These are phyloP conservation scores for Dalbergia cochinchinensis DNA, from an alignment of 306 rosid genomes.

Conservation along the genomic window DNA sequence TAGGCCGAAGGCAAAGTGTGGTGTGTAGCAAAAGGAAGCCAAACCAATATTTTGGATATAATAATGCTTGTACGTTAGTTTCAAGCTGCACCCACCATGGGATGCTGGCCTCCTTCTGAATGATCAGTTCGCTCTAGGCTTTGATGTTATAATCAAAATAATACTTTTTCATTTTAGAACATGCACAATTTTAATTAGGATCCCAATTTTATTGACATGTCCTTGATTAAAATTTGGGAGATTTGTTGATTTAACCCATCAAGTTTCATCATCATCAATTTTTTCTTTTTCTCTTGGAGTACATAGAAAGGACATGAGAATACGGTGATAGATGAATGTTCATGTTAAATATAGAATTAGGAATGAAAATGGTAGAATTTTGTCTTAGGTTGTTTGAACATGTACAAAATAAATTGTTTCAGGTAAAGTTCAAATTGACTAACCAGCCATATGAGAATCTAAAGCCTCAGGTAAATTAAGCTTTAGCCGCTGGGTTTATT, in stretches of 20 bases:
- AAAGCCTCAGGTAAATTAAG: too few relatives aligned
- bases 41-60: slow-evolving; percentile 4
- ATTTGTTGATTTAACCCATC: neutral
- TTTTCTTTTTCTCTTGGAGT: too few relatives aligned
- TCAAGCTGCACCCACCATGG: neutral
- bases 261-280: neutral
- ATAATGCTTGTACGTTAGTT: slow-evolving; percentile 6
- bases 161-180: neutral
- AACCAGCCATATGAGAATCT: too few relatives aligned
- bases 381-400: too few relatives aligned
- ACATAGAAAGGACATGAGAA: too few relatives aligned
- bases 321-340: too few relatives aligned
- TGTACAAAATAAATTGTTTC: too few relatives aligned
- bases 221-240: neutral
- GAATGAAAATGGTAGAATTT: too few relatives aligned
- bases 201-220: neutral
- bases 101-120: neutral
- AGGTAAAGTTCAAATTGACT: too few relatives aligned
- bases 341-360: too few relatives aligned
- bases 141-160: slow-evolving; percentile 30
- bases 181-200: neutral
- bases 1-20: neutral
- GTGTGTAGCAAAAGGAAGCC: slow-evolving; percentile 18
- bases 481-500: too few relatives aligned
- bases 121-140: slow-evolving; percentile 22